Evolutionary conservation across 495 filamentous ascomycete species (phyloP).

Genomic region (Penicillium bovifimosum): DNA sequence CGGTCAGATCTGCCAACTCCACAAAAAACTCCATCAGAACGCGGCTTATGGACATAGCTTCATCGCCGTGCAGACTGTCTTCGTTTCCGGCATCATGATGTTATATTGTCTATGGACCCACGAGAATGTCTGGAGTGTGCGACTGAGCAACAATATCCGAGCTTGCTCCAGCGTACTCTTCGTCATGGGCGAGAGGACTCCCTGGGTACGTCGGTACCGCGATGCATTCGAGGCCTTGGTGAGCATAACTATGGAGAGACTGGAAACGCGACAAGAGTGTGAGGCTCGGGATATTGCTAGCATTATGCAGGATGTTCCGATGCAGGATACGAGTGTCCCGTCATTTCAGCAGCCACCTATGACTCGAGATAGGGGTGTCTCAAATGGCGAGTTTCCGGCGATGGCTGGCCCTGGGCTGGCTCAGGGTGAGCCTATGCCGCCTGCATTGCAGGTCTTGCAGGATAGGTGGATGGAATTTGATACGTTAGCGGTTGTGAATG

Average conservation of each 20-base stretch:
- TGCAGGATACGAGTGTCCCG: background rate
- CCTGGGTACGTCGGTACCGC: background rate
- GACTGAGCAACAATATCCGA: background rate
- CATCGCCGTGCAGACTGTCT: background rate
- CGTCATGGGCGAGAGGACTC: background rate
- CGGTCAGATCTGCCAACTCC: background rate
- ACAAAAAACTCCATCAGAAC: background rate
- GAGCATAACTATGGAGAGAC: background rate
- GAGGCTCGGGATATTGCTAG: background rate
- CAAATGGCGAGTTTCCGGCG: background rate
- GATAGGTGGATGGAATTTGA: background rate
- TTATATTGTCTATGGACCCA: background rate
- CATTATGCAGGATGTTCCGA: background rate
- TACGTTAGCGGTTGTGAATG: background rate
- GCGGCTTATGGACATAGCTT: background rate
- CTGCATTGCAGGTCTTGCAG: background rate
- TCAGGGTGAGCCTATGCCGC: background rate
- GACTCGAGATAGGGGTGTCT: background rate
- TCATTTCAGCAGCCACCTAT: too few species aligned
- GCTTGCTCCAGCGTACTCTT: background rate
- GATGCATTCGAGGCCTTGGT: background rate
- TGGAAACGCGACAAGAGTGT: background rate
- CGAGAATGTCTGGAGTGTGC: background rate
- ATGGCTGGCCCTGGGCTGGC: background rate
- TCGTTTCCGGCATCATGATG: background rate